Evolutionary conservation across 1,139 yeast genomes (phyloP), one percentile per base, ranked within the genome.

Genomic region (Meyerozyma athensensis): DNA sequence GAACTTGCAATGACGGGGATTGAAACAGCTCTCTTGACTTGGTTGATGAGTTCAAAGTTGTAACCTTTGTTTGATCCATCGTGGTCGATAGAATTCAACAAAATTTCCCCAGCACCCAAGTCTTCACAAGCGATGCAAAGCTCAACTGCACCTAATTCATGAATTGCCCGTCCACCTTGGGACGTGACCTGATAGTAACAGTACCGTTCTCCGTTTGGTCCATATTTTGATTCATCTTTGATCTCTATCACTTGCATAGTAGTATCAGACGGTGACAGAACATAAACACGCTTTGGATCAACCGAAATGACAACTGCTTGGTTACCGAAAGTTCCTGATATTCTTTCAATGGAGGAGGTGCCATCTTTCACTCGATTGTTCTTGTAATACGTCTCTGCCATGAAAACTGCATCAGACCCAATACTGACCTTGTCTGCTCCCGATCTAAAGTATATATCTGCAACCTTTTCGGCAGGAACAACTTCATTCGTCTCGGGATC

Each of bases 401-500:
- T 95, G 34, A 63, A 59, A 1, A 92, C 98, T 0, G 98, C 95
- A 65, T 92, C 98, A n/a, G 95, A 80, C 9, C 98, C 98, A 54
- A 92, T 92, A 38, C 96, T 86, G 4, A 92, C 95, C 58, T 92
- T 92, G 61, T 92, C 98, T 9, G 98, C 98, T 40, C 98, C 98
- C 0, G 97, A 86, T 43, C 89, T 74, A 70, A 92, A 92, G 58
- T 92, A 92, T 48, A 87, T 68, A 35, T 86, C 79, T 0, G 98
- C 98, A 12, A 92, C 96, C 40, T 89, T 82, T 24, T 84, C 75
- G 0, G 98, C 97, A 7, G 96, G 81, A 12, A 86, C 79, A 4
- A 62, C 49, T 16, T 81, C 77, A 18, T 92, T 90, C 2, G 72
- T 51, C 45, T 75, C 85, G 0, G 95, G 95, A 50, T 92, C 97